Base-by-base conservation (phyloP, 176 grass and related monocot species). In the Ensete ventricosum region DNA sequence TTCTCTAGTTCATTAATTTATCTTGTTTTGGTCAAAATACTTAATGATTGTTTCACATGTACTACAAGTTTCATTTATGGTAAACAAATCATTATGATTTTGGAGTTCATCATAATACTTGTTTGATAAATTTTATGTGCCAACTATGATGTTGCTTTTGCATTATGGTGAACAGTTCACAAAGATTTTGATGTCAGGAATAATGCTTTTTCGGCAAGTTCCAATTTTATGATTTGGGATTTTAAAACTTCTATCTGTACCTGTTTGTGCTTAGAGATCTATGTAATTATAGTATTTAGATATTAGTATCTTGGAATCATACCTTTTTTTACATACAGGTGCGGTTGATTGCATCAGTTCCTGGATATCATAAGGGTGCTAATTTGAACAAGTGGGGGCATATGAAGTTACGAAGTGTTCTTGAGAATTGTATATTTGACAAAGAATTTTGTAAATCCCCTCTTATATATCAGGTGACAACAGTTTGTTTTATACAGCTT, bases 301-400 rank as follows among this genome's bases (percentile, higher is more conserved):
- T 53, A 59, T 73, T 64, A 55, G 43, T 77, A 52, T 13, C 81
- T 73, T 51, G 70, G 0, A 27, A 53, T 52, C 69, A 9, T 74
- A 25, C 77, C 75, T 80, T 77, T 49, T 57, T 25, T 70, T 8
- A 3, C 80, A 71, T 57, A 52, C 75, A 97, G 94, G 94, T 97
- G 69, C 90, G 90, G 80, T 81, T 97, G 77, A 88, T 97, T 34
- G 90, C 83, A 64, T 98, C 94, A 26, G 88, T 93, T 83, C 94
- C 94, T 66, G 90, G 90, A 79, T 98, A 98, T 83, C 94, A 98
- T 70, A 84, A 57, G 55, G 94, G 90, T 8, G 49, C 85, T 19
- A 93, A 77, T 89, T 77, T 93, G 16, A 98, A 79, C 68, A 93
- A 81, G 58, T 98, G 94, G 94, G 94, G 94, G 13, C 94, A 98